Evolutionary conservation across 257 asterid genomes (phyloP).

Genomic region (Paulownia fortunei): DNA sequence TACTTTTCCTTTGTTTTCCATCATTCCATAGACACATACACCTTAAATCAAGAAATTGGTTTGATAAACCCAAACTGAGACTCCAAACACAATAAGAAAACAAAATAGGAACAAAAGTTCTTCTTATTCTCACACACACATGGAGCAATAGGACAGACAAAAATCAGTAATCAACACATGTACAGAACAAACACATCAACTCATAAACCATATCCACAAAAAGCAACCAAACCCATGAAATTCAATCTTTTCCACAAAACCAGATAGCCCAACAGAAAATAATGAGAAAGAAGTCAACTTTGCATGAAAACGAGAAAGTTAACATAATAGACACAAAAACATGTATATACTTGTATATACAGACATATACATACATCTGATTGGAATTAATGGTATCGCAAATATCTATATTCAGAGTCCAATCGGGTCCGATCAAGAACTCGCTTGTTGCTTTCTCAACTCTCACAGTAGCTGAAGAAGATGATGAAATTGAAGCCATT

Average conservation of each 20-base stretch:
- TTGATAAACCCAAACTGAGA: slow-evolving; percentile 22
- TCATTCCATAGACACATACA: slow-evolving; percentile 12
- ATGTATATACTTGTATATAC: background rate
- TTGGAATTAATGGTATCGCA: slow-evolving; percentile 83
- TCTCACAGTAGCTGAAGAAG: slow-evolving; percentile 65
- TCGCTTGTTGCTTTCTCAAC: slow-evolving; percentile 99
- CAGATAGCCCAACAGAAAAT: slow-evolving; percentile 26
- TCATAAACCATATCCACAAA: background rate
- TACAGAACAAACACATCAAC: no score
- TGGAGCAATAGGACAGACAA: background rate
- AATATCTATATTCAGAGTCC: slow-evolving; percentile 93
- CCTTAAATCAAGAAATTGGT: background rate
- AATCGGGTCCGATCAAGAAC: slow-evolving; percentile 94
- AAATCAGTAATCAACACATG: no score
- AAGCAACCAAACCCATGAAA: slow-evolving; percentile 16
- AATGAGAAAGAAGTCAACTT: slow-evolving; percentile 52
- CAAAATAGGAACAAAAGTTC: no score
- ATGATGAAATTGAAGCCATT: slow-evolving; percentile 47
- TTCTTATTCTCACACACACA: no score
- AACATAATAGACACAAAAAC: background rate
- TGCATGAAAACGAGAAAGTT: slow-evolving; percentile 39
- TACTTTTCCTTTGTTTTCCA: background rate
- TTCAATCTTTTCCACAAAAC: slow-evolving; percentile 3
- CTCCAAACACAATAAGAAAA: slow-evolving; percentile 13
- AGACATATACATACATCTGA: slow-evolving; percentile 59